phyloP scores from a whole-genome alignment of 2,329 filamentous ascomycete genomes.

The Stemphylium beticola region DNA sequence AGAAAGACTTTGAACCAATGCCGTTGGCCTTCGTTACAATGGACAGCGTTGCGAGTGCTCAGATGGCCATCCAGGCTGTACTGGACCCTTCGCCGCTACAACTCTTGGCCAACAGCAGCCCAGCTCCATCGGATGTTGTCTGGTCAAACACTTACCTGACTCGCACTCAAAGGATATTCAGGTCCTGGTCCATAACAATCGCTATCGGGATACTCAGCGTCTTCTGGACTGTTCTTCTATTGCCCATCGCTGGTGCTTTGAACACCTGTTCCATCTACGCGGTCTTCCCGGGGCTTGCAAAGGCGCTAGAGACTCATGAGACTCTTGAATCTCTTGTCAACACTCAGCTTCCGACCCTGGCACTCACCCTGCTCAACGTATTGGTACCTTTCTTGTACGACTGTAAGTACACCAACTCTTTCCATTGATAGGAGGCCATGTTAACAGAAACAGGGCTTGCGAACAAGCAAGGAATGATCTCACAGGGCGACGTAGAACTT shows the following conservation, averaged over 20 bases:
- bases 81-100: slow-evolving; percentile 88
- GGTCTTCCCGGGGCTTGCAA: slow-evolving; percentile 72
- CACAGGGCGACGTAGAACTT: slow-evolving; percentile 90
- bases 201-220: slow-evolving; percentile 84
- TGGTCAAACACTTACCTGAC: slow-evolving; percentile 93
- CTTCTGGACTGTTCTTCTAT: slow-evolving; percentile 85
- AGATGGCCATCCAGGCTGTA: slow-evolving; percentile 95
- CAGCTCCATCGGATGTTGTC: slow-evolving; percentile 88
- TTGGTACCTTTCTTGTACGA: slow-evolving; percentile 94
- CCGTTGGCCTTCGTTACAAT: slow-evolving; percentile 95
- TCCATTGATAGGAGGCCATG: neutral
- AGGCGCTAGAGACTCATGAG: slow-evolving; percentile 70
- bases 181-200: slow-evolving; percentile 82
- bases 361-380: slow-evolving; percentile 86
- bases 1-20: slow-evolving; percentile 76
- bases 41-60: slow-evolving; percentile 88
- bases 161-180: slow-evolving; percentile 72
- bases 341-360: slow-evolving; percentile 84
- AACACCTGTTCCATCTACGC: slow-evolving; percentile 80
- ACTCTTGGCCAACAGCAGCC: slow-evolving; percentile 83
- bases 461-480: slow-evolving; percentile 92
- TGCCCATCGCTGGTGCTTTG: slow-evolving; percentile 77
- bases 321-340: slow-evolving; percentile 79
- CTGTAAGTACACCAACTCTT: slow-evolving; percentile 58
- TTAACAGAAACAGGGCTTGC: slow-evolving; percentile 65